Base-by-base conservation (phyloP, 352 stramenopile genomes). In the Phytopythium helicoides region DNA sequence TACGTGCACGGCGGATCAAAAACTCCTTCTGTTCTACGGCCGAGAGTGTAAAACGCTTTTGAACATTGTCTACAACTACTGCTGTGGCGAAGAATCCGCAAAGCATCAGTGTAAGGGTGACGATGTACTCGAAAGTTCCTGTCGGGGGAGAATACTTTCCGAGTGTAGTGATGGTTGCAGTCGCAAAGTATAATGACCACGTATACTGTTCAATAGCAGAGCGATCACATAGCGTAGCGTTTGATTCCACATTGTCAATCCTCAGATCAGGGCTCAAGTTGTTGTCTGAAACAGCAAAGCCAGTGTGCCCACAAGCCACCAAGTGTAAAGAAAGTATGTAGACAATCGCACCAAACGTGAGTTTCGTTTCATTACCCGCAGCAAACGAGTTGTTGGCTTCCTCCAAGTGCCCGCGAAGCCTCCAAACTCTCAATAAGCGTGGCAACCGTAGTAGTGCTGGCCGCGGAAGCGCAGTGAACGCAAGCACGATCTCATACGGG, bases 11-110 rank as follows among this genome's bases (percentile, higher is more conserved):
- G 0, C 62, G 83, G 1, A 71, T 62, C 15, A 88, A 31, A 36
- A 88, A 88, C 26, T 84, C 74, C 31, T 83, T 84, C 19, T 88
- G 77, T 35, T 88, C 77, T 16, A 83, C 55, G 0, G 72, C 67
- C 10, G 74, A 77, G 0, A 66, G 60, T 0, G 74, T 86, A 21
- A 86, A 52, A 15, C 66, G 56, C 12, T 76, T 77, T 36, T 86
- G 77, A 6, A 84, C 60, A 6, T 53, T 58, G 42, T 85, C 68
- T 15, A 81, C 66, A 31, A 64, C 47, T n/a, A 61, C 36, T 0
- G 68, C 64, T n/a, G 73, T 69, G 0, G 61, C 38, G 10, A 86
- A 31, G 44, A 86, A 70, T 0, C 74, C 74, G 16, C 62, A 46
- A 6, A 81, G n/a, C 72, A 86, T 86, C 11, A 81, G 71, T 0